Evolutionary conservation across 805 yeast genomes (phyloP), one percentile per base, ranked within the genome.

Genomic region (Myxozyma lipomycoides): DNA sequence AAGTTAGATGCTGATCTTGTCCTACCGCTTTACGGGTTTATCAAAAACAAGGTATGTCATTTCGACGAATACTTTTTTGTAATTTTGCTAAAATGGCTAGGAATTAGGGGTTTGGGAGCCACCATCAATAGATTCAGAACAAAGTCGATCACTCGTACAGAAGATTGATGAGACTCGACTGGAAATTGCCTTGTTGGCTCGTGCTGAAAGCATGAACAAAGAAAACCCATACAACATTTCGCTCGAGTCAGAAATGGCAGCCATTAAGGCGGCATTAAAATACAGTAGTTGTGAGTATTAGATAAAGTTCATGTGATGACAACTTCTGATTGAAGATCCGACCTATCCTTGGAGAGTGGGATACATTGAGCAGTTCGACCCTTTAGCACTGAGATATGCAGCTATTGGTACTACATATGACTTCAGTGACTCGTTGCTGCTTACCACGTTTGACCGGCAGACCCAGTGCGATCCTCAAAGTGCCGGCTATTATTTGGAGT

Each of bases 401-500:
- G 65, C 71, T 23, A 62, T 82, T 3, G 79, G 83, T 1, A 71
- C 74, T 0, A 70, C 73, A 12, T 74, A 75, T 18, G 72, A 72
- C 55, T 81, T 79, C 61, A 59, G 71, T 23, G 84, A 80, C 54
- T 70, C 73, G 17, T 64, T 71, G 28, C 68, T 84, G 10, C 70
- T 73, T 12, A 67, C 68, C 18, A 72, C 78, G 36, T 84, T 76
- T 61, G 72, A 75, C 19, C 62, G 64, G 0, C 72, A 75, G 47
- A 59, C 64, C 3, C 45, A 53, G 0, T 49, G 70, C 43, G 86
- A 83, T 62, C 73, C 77, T 0, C 62, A 56, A 0, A 69, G 73
- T 42, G 55, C 63, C 1, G 80, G 84, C 0, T 64, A 69, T 30
- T 83, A 82, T 57, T 75, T 79, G 58, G 89, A 84, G 62, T 77